Evolutionary conservation across 179 eudicot genomes (phyloP).

Genomic region (Drosera spatulata): DNA sequence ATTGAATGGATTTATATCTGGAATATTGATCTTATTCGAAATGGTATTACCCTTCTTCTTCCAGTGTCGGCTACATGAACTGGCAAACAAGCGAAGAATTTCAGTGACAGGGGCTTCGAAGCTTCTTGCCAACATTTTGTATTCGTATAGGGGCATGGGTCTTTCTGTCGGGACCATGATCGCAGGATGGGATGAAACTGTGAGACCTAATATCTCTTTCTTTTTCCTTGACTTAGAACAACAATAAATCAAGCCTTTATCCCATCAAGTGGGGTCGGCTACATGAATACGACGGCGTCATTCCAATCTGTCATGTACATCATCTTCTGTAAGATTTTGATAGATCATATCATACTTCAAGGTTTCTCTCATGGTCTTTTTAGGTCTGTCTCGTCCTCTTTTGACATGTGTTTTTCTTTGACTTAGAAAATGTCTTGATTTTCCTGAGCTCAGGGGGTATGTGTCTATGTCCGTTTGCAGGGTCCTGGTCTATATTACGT

Average conservation of each 20-base stretch:
- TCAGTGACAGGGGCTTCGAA: slow-evolving; percentile 98
- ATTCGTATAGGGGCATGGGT: slow-evolving; percentile 93
- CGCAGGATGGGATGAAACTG: slow-evolving; percentile 99
- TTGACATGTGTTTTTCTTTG: too few species aligned
- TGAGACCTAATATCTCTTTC: slow-evolving; percentile 8
- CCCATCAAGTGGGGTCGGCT: too few species aligned
- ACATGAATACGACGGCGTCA: too few species aligned
- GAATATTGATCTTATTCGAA: too few species aligned
- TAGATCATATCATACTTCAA: too few species aligned
- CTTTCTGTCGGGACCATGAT: slow-evolving; percentile 99
- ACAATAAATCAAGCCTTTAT: too few species aligned
- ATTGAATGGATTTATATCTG: too few species aligned
- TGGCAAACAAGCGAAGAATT: slow-evolving; percentile 93
- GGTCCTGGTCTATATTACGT: slow-evolving; percentile 97
- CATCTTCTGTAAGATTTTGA: too few species aligned
- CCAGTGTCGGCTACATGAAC: slow-evolving; percentile 89
- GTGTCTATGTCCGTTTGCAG: slow-evolving; percentile 24
- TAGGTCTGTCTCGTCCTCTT: too few species aligned
- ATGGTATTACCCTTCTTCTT: not conserved
- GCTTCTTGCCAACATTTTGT: slow-evolving; percentile 84
- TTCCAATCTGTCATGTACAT: too few species aligned
- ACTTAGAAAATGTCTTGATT: not conserved
- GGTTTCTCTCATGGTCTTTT: too few species aligned
- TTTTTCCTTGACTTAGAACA: too few species aligned
- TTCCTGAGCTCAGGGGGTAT: not conserved